A percentile compares a stretch with the other conserved stretches of the same genome.
These are phyloP conservation scores for Patellaria atrata DNA, from an alignment of 495 filamentous ascomycete species.

Conservation along the genomic window DNA sequence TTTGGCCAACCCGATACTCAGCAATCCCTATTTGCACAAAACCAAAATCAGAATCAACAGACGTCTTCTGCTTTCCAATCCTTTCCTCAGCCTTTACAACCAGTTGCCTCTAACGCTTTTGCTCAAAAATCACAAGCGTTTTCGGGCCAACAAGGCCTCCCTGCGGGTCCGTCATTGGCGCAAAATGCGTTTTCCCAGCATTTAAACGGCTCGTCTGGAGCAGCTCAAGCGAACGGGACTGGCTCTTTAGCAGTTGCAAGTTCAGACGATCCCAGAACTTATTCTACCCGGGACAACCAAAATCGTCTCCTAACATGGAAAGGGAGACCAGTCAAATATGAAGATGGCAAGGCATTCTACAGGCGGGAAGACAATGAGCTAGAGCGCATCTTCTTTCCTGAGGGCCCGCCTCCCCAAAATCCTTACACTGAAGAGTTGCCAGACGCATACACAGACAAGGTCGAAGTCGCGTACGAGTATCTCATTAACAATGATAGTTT, in stretches of 20 bases:
- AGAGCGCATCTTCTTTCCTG: conserved; percentile 52
- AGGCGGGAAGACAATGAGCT: conserved; percentile 35
- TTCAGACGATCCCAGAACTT: conserved; percentile 14
- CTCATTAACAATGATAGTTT: conserved; percentile 49
- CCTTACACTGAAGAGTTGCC: conserved; percentile 35
- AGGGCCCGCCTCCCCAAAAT: conserved; percentile 42
- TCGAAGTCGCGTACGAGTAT: conserved; percentile 42
- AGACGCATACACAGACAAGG: conserved; percentile 36
- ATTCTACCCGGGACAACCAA: conserved; percentile 29
- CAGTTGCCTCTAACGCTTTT: conserved; percentile 1
- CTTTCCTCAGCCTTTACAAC: conserved; percentile 1
- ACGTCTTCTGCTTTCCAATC: not conserved
- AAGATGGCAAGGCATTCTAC: conserved; percentile 37
- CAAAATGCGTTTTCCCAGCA: no score
- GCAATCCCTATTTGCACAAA: conserved; percentile 1
- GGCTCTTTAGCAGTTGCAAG: not conserved
- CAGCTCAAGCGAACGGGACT: not conserved
- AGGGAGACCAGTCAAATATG: conserved; percentile 39
- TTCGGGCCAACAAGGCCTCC: no score
- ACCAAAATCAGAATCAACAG: no score
- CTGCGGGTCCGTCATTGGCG: no score
- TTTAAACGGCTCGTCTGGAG: no score
- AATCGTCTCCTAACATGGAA: conserved; percentile 36
- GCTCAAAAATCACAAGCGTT: no score
- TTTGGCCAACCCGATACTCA: conserved; percentile 7